Conservation (phyloP, 305 asterid genomes). For the Nicotiana rustica region DNA sequence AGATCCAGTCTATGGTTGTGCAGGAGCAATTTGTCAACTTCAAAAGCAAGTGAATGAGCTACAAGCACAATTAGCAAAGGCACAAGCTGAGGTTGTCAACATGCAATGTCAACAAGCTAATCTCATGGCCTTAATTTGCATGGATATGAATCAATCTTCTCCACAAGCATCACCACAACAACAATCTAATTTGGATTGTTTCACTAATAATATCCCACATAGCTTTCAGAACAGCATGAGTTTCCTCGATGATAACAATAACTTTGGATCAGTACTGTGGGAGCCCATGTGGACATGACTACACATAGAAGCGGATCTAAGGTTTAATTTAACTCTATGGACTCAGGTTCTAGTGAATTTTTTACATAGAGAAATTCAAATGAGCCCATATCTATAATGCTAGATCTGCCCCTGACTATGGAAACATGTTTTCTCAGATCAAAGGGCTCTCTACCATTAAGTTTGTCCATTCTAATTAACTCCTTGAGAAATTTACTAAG, state of each 20-base stretch:
- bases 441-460: not conserved
- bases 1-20: conserved; percentile 83
- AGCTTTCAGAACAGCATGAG: not conserved
- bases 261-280: conserved; percentile 43
- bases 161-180: conserved; percentile 37
- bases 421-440: not conserved
- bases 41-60: conserved; percentile 74
- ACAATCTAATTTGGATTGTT: conserved; percentile 39
- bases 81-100: conserved; percentile 67
- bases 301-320: too few species aligned
- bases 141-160: conserved; percentile 62
- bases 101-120: conserved; percentile 68
- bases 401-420: not conserved
- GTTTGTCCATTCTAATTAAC: conserved; percentile 4
- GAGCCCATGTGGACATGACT: conserved; percentile 57
- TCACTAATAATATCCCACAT: conserved; percentile 34
- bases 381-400: too few species aligned
- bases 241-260: conserved; percentile 49
- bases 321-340: too few species aligned
- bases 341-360: too few species aligned
- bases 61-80: conserved; percentile 68
- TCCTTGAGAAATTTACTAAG: not conserved
- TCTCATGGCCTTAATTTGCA: conserved; percentile 64
- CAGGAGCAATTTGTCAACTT: conserved; percentile 78
- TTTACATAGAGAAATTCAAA: too few species aligned